Evolutionary conservation across 202 grass and related monocot genomes (phyloP), one percentile per base, ranked within the genome.

Genomic region (Brachypodium distachyon): DNA sequence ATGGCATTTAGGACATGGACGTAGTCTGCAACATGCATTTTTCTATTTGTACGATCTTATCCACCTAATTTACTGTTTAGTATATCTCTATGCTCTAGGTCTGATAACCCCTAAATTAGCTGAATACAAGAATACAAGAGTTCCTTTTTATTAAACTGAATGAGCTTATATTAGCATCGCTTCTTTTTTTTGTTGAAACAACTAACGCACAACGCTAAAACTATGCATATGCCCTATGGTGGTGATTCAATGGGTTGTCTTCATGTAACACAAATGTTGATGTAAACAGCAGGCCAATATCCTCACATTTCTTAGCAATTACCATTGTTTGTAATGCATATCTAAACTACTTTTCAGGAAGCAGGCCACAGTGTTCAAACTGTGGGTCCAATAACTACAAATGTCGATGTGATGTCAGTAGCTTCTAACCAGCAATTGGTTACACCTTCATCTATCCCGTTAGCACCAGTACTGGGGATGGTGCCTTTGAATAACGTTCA

Each of bases 301-400:
- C 42, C 62, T 61, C 11, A 28, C 68, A 61, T 86, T 62, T 76
- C 14, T 61, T 76, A 55, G 49, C 21, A 46, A 56, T 18, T 57
- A 62, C 19, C 67, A 33, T 16, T 61, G 14, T 61, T 80, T 80
- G 44, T 70, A 37, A 62, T 82, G 77, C 49, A 25, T 61, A 22
- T 65, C 51, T 58, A 18, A 65, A 67, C 64, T 8, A 12, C 80
- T 81, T 83, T 74, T 61, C 86, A 97, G 94, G 94, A 93, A 91
- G 84, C 67, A 79, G 91, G 46, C 83, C 77, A 76, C 42, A 75
- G 72, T 82, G 78, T 79, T 70, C 71, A 91, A 86, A 51, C 78
- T 63, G 40, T 67, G 25, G 66, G 74, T 87, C 81, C 86, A 47
- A 73, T 85, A 55, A 41, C 76, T 75, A 79, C 76, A 80, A 87